phyloP scores from a whole-genome alignment of 1,284 basidiomycete species.

The Hymenochaete sp. region DNA sequence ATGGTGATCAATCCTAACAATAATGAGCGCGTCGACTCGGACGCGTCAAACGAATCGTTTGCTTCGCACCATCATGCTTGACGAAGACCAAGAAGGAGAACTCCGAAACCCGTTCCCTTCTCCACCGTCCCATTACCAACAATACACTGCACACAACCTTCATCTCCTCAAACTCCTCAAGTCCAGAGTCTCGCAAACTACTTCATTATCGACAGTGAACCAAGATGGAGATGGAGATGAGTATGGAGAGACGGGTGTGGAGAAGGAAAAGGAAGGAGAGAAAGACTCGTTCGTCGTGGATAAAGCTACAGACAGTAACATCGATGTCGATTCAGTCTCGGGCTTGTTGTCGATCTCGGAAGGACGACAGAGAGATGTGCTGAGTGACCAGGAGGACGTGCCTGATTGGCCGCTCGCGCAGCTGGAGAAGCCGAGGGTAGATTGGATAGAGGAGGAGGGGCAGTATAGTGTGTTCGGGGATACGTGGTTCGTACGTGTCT shows the following conservation, averaged over 20 bases:
- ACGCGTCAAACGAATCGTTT: too few species aligned
- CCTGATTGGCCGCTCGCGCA: slow-evolving; percentile 63
- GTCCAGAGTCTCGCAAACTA: slow-evolving; percentile 39
- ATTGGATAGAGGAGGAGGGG: slow-evolving; percentile 69
- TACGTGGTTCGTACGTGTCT: slow-evolving; percentile 60
- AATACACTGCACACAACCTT: slow-evolving; percentile 63
- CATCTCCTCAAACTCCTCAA: slow-evolving; percentile 50
- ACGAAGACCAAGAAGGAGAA: slow-evolving; percentile 62
- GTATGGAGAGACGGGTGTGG: too few species aligned
- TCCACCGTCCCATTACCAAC: slow-evolving; percentile 68
- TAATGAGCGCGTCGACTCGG: too few species aligned
- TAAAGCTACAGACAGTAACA: too few species aligned
- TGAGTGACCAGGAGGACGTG: slow-evolving; percentile 59
- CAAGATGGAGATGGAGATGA: too few species aligned
- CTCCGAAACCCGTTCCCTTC: slow-evolving; percentile 76
- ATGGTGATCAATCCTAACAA: too few species aligned
- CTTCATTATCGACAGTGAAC: too few species aligned
- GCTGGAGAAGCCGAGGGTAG: slow-evolving; percentile 71
- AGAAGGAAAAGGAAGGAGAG: slow-evolving; percentile 28
- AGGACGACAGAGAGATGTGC: slow-evolving; percentile 52
- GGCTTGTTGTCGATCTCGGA: too few species aligned
- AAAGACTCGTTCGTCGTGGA: slow-evolving; percentile 15
- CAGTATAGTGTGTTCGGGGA: slow-evolving; percentile 72
- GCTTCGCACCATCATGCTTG: slow-evolving; percentile 30
- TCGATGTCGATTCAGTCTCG: too few species aligned